Percentiles rank a stretch among this genome's conserved stretches.
Evolutionary conservation across 2,329 filamentous ascomycete genomes (phyloP).

Genomic region (Cladosporium sp.): DNA sequence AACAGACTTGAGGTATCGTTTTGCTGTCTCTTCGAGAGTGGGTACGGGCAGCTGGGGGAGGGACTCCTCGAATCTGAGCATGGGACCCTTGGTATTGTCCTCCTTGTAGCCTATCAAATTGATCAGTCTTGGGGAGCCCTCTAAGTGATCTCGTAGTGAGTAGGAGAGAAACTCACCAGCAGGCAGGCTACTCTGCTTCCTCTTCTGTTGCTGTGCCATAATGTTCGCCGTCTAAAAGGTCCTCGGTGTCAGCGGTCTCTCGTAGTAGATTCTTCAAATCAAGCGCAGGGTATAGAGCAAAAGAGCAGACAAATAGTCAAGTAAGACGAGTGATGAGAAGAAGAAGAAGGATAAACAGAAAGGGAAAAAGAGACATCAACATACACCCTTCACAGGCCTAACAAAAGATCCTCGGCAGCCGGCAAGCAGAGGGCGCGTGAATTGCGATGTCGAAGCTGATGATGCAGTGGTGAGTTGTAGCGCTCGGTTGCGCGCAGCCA

Average conservation of each 20-base stretch:
- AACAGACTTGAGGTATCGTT: constrained; percentile 74
- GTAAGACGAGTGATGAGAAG: not conserved
- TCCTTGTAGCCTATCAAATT: constrained; percentile 64
- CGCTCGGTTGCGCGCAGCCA: constrained; percentile 21
- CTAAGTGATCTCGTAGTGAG: not conserved
- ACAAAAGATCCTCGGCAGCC: constrained; percentile 13
- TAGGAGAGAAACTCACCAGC: constrained; percentile 34
- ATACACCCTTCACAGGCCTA: constrained; percentile 10
- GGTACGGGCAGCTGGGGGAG: constrained; percentile 74
- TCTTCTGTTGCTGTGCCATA: constrained; percentile 31
- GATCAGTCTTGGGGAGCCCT: not conserved
- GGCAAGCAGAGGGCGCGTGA: constrained; percentile 5
- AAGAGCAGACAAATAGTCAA: not conserved
- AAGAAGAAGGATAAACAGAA: not conserved
- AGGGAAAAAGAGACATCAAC: not conserved
- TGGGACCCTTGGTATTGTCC: constrained; percentile 71
- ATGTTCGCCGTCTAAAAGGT: constrained; percentile 11
- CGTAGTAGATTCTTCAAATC: not conserved
- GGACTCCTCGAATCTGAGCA: constrained; percentile 83
- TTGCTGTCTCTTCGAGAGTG: constrained; percentile 74
- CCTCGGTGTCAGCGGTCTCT: not conserved
- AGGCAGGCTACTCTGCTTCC: constrained; percentile 44
- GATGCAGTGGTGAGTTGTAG: constrained; percentile 17
- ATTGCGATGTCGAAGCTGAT: not conserved
- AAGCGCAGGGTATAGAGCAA: not conserved